Evolutionary conservation across 495 filamentous ascomycete species (phyloP).

Genomic region (Neohortaea acidophila): DNA sequence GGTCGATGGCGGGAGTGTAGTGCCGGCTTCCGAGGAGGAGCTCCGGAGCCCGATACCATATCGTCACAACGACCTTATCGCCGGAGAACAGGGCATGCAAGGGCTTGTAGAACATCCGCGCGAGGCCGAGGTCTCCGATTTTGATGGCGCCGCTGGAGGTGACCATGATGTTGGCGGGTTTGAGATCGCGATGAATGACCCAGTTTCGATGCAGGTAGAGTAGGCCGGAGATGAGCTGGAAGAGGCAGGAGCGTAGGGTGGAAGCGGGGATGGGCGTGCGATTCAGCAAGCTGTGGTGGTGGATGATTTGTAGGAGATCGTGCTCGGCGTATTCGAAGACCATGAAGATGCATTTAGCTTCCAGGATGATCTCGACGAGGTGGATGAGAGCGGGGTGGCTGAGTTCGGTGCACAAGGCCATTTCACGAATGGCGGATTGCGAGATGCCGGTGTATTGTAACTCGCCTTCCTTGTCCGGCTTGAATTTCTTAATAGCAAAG

Average conservation of each 20-base stretch:
- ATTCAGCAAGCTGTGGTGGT: constrained; percentile 83
- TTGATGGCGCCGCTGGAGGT: constrained; percentile 78
- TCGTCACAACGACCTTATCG: constrained; percentile 97
- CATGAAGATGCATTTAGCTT: constrained; percentile 99
- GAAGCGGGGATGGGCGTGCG: constrained; percentile 73
- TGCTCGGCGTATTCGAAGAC: constrained; percentile 98
- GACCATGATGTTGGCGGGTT: constrained; percentile 98
- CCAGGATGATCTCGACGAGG: constrained; percentile 87
- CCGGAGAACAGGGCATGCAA: constrained; percentile 79
- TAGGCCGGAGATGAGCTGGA: constrained; percentile 84
- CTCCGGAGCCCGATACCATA: constrained; percentile 97
- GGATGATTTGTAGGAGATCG: constrained; percentile 93
- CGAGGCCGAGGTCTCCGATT: constrained; percentile 85
- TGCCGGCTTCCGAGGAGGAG: constrained; percentile 78
- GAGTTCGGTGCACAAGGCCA: constrained; percentile 94
- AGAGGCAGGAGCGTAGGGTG: constrained; percentile 82
- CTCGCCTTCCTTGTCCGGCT: constrained; percentile 97
- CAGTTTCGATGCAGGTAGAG: constrained; percentile 93
- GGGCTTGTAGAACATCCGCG: constrained; percentile 85
- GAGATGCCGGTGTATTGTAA: constrained; percentile 95
- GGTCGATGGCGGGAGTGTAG: constrained; percentile 90
- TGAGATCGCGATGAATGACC: constrained; percentile 93
- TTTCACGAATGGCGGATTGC: constrained; percentile 91
- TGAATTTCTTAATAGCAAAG: constrained; percentile 49
- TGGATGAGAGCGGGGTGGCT: constrained; percentile 80